Conservation (phyloP, 305 asterid genomes). For the Fraxinus angustifolia region DNA sequence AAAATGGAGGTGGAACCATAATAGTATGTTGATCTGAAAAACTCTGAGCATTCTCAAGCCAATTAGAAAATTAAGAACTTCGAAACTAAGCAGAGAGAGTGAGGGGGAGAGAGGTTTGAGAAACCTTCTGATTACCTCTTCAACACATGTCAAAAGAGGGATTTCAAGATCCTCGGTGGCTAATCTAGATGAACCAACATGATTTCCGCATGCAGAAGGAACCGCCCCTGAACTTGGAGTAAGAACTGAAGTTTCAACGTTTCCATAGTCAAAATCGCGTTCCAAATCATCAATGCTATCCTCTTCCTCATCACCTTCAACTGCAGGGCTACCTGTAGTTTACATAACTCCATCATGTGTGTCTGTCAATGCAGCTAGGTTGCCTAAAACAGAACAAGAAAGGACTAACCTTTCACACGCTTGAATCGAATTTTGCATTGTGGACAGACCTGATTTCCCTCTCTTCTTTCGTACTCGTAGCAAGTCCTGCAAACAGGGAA, state of each 20-base stretch:
- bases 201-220: neutral
- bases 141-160: slow-evolving; percentile 72
- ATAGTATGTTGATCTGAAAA: slow-evolving; percentile 55
- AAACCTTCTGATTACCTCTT: slow-evolving; percentile 47
- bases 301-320: slow-evolving; percentile 94
- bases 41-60: slow-evolving; percentile 46
- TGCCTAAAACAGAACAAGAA: neutral
- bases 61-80: slow-evolving; percentile 6
- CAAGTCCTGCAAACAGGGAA: no score
- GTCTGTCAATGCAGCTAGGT: neutral
- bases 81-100: neutral
- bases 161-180: slow-evolving; percentile 35
- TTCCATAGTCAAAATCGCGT: slow-evolving; percentile 59
- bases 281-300: slow-evolving; percentile 74
- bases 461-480: no score
- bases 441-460: no score
- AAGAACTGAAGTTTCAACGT: slow-evolving; percentile 16
- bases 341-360: neutral
- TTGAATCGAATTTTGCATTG: no score
- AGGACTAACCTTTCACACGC: slow-evolving; percentile 59
- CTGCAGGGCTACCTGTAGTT: slow-evolving; percentile 73
- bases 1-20: slow-evolving; percentile 43
- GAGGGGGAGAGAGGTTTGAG: neutral
- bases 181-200: slow-evolving; percentile 36
- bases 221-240: neutral